These are phyloP conservation scores for Penicillium sp. DNA, from an alignment of 2,329 filamentous ascomycete species.

Conservation along the genomic window DNA sequence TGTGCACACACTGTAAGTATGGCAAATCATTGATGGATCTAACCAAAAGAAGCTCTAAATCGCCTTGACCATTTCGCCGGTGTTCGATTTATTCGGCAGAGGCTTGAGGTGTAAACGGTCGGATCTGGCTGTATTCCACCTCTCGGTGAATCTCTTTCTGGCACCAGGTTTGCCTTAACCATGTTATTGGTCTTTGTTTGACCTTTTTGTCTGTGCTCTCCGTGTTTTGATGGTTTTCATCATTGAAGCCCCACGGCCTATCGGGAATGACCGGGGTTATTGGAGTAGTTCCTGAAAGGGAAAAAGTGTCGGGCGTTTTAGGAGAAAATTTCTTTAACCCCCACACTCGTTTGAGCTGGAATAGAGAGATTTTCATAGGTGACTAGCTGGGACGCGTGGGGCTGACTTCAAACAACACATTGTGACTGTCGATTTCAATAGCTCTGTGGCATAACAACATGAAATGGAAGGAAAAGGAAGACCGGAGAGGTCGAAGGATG, in stretches of 20 bases:
- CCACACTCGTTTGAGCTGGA: slow-evolving; percentile 1
- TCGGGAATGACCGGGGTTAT: slow-evolving; percentile 15
- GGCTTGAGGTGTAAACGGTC: not conserved
- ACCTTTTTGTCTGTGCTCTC: slow-evolving; percentile 4
- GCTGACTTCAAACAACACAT: no score
- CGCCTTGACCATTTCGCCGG: not conserved
- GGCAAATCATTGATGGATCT: not conserved
- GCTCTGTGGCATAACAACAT: no score
- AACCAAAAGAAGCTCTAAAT: not conserved
- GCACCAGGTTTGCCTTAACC: not conserved
- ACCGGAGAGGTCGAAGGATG: not conserved
- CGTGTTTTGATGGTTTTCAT: not conserved
- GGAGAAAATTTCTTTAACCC: slow-evolving; percentile 15
- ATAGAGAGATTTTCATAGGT: slow-evolving; percentile 7
- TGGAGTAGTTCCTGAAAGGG: slow-evolving; percentile 2
- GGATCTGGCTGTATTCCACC: not conserved
- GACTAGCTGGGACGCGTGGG: slow-evolving; percentile 4
- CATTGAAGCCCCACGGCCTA: slow-evolving; percentile 15
- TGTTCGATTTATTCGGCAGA: not conserved
- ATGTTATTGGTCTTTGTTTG: not conserved
- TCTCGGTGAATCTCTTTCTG: not conserved
- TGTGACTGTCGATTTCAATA: no score
- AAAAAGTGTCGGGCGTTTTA: slow-evolving; percentile 24
- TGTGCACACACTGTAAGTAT: not conserved
- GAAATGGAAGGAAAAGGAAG: not conserved